phyloP scores from a whole-genome alignment of 139 green algal species.

The Gonium pectorale region DNA sequence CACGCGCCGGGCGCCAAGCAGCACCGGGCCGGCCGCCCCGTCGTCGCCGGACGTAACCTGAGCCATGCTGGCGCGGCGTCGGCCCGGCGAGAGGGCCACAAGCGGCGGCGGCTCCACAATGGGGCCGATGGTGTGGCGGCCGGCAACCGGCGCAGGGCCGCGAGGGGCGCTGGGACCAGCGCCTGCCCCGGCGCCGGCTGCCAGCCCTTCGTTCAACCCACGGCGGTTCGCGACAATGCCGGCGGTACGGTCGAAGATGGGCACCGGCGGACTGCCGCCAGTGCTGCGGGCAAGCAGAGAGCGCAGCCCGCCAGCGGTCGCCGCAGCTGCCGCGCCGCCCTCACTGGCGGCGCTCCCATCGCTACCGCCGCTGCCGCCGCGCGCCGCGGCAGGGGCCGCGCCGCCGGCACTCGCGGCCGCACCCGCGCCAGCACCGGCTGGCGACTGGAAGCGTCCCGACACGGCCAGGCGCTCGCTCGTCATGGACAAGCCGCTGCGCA shows the following conservation, averaged over 20 bases:
- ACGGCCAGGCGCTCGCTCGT: slow-evolving; percentile 21
- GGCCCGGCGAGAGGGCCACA: neutral
- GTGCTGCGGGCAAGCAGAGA: too few relatives aligned
- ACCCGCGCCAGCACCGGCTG: neutral
- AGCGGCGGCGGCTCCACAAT: slow-evolving; percentile 34
- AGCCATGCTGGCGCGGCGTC: too few relatives aligned
- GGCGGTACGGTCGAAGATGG: too few relatives aligned
- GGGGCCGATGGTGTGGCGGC: neutral
- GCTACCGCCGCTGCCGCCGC: neutral
- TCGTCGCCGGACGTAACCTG: neutral
- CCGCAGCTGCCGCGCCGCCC: neutral
- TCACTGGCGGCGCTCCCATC: neutral
- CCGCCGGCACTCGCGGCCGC: neutral
- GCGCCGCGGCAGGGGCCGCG: neutral
- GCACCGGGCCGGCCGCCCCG: too few relatives aligned
- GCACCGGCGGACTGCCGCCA: too few relatives aligned
- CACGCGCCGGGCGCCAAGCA: neutral
- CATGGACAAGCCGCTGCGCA: neutral
- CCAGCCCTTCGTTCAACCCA: too few relatives aligned
- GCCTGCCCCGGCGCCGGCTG: too few relatives aligned
- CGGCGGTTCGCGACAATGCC: too few relatives aligned
- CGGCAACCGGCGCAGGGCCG: neutral
- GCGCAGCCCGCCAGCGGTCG: too few relatives aligned
- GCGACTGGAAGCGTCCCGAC: neutral
- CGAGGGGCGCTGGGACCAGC: neutral